Percentiles rank a stretch among this genome's conserved stretches.
Evolutionary conservation across 768 basidiomycete genomes (phyloP).

Genomic region (Mycena vitilis): DNA sequence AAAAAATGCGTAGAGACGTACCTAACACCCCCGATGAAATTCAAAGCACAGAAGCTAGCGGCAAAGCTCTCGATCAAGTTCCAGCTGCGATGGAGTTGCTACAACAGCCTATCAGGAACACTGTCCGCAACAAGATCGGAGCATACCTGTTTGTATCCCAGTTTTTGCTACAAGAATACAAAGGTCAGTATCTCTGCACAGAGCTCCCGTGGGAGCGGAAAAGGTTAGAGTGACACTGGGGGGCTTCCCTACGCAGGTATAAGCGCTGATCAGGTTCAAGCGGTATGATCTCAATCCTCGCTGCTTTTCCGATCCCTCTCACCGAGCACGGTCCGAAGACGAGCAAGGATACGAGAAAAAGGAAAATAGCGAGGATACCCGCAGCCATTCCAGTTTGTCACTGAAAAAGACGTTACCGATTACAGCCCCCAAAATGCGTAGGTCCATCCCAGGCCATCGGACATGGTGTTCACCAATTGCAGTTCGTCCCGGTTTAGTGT

Average conservation of each 20-base stretch:
- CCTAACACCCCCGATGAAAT: conserved; percentile 90
- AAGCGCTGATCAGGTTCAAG: conserved; percentile 97
- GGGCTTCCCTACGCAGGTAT: conserved; percentile 99
- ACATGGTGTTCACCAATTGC: conserved; percentile 65
- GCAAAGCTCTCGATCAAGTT: conserved; percentile 86
- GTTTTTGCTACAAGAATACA: conserved; percentile 62
- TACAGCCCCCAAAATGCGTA: conserved; percentile 53
- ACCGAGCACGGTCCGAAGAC: conserved; percentile 36
- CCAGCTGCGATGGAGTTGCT: conserved; percentile 93
- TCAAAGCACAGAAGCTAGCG: conserved; percentile 89
- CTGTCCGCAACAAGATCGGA: conserved; percentile 3
- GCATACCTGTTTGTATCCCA: conserved; percentile 85
- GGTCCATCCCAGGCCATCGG: conserved; percentile 46
- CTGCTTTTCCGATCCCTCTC: conserved; percentile 45
- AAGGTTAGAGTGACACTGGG: conserved; percentile 68
- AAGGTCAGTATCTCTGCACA: conserved; percentile 60
- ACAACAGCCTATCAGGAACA: conserved; percentile 31
- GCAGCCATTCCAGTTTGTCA: conserved; percentile 86
- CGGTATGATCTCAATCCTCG: conserved; percentile 96
- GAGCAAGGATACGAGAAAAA: conserved; percentile 39
- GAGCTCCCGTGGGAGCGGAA: conserved; percentile 44
- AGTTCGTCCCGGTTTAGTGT: conserved; percentile 59
- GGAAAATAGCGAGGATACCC: conserved; percentile 77
- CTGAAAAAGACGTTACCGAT: conserved; percentile 80
- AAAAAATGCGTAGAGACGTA: conserved; percentile 9